Percentiles rank a stretch among this genome's conserved stretches.
Evolutionary conservation across 1,284 basidiomycete genomes (phyloP).

Genomic region (Fomitopsis schrenkii): DNA sequence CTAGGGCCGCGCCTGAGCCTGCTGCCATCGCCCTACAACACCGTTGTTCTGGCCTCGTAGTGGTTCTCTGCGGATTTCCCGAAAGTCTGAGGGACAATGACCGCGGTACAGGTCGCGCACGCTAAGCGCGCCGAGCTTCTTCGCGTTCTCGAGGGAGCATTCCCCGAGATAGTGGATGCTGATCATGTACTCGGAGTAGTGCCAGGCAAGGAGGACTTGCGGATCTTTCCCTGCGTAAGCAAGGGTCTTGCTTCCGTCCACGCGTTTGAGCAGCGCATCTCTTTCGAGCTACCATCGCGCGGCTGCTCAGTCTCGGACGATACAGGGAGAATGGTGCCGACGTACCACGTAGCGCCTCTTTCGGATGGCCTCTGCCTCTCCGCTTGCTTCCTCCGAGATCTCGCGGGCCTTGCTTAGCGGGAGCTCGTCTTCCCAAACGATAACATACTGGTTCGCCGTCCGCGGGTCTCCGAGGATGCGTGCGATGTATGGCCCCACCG

Average conservation of each 20-base stretch:
- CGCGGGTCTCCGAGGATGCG: constrained; percentile 22
- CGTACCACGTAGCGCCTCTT: constrained; percentile 2
- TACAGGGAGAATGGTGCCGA: too few relatives aligned
- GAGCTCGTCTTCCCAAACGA: constrained; percentile 24
- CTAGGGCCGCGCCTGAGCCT: too few relatives aligned
- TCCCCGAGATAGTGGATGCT: constrained; percentile 20
- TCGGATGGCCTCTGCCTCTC: constrained; percentile 11
- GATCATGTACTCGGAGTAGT: constrained; percentile 12
- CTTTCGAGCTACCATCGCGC: background rate
- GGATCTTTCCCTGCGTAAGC: background rate
- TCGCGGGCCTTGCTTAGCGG: constrained; percentile 13
- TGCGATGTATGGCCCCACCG: constrained; percentile 19
- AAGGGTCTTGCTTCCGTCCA: background rate
- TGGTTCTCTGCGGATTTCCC: too few relatives aligned
- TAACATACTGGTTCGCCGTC: constrained; percentile 23
- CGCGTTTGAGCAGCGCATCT: constrained; percentile 8
- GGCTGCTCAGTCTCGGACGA: background rate
- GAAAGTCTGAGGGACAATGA: constrained; percentile 3
- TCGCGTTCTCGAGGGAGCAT: constrained; percentile 21
- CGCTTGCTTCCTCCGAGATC: constrained; percentile 12
- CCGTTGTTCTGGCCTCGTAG: too few relatives aligned
- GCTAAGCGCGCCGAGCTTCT: constrained; percentile 19
- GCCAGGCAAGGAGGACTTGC: background rate
- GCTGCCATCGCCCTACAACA: too few relatives aligned
- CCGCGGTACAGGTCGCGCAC: constrained; percentile 22